Conservation (phyloP, 495 filamentous ascomycete species). For the Lineolata rhizophorae region DNA sequence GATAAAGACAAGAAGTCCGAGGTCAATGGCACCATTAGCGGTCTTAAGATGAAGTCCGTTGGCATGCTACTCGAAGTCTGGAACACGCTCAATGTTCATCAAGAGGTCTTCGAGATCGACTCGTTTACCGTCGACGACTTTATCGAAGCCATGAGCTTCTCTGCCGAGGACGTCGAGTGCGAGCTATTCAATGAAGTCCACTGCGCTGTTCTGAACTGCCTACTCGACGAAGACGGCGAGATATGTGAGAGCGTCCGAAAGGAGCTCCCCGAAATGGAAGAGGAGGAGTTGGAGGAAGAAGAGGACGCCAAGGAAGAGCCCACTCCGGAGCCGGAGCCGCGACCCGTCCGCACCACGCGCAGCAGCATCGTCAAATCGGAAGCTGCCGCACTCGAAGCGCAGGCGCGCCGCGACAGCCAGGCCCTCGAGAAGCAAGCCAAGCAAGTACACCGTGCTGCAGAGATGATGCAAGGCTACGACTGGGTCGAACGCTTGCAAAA, state of each 20-base stretch:
- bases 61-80: conserved; percentile 70
- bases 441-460: conserved; percentile 37
- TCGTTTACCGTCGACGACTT: conserved; percentile 98
- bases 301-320: conserved; percentile 5
- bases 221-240: conserved; percentile 63
- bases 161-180: conserved; percentile 55
- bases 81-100: conserved; percentile 92
- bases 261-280: conserved; percentile 51
- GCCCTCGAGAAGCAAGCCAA: conserved; percentile 8
- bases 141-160: conserved; percentile 64
- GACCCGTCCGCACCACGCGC: conserved; percentile 34
- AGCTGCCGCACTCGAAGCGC: conserved; percentile 25
- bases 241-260: too few relatives aligned
- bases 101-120: conserved; percentile 76
- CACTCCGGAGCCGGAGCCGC: conserved; percentile 34
- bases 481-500: conserved; percentile 72
- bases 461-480: conserved; percentile 46
- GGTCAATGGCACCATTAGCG: conserved; percentile 16
- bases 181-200: conserved; percentile 80
- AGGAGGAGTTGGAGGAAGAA: conserved; percentile 28
- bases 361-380: conserved; percentile 70
- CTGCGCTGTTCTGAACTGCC: conserved; percentile 70
- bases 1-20: conserved; percentile 18
- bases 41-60: conserved; percentile 57
- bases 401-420: too few relatives aligned